Base-by-base conservation (phyloP, 306 rosid species). In the Trifolium pratense region DNA sequence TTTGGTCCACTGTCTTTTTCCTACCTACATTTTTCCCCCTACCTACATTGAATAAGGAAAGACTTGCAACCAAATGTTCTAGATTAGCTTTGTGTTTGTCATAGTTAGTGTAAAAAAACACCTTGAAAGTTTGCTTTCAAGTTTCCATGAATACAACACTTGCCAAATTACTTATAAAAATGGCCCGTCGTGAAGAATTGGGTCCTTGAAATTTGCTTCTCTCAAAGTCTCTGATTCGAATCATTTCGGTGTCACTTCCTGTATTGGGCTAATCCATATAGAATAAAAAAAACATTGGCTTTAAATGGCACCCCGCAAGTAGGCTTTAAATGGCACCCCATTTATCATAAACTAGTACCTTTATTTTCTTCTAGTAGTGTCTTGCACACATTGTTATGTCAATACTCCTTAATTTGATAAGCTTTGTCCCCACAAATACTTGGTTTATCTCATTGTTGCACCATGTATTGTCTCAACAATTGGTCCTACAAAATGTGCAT, bases 1-100 rank as follows among this genome's bases (percentile, higher is more conserved):
- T 29, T 25, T 72, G 82, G 84, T 76, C 82, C 82, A 61, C 61
- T 71, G 61, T 56, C 63, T 62, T 76, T 60, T 60, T 49, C 75
- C 37, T 10, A 82, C 75, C 83, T 37, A 70, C 60, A 76, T 23
- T 53, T n/a, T n/a, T n/a, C n/a, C n/a, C n/a, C 75, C 37, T 10
- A 82, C 75, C 83, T 37, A 70, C 60, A 76, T 23, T 53, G 5
- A 58, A 61, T 62, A 62, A 21, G 42, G n/a, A 39, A 52, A 39
- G 49, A 73, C 58, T 66, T 65, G 29, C 9, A 62, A 63, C 42
- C 51, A 60, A 12, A 40, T 52, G 32, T 66, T 76, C 25, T 39
- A 60, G 12, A 48, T 39, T 58, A 74, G 15, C 70, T 26, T 59
- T 74, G 32, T 74, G 49, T 26, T 59, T 74, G 32, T 74, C 39